Evolutionary conservation across 345 rosid species (phyloP).

Genomic region (Orychophragmus violaceus): DNA sequence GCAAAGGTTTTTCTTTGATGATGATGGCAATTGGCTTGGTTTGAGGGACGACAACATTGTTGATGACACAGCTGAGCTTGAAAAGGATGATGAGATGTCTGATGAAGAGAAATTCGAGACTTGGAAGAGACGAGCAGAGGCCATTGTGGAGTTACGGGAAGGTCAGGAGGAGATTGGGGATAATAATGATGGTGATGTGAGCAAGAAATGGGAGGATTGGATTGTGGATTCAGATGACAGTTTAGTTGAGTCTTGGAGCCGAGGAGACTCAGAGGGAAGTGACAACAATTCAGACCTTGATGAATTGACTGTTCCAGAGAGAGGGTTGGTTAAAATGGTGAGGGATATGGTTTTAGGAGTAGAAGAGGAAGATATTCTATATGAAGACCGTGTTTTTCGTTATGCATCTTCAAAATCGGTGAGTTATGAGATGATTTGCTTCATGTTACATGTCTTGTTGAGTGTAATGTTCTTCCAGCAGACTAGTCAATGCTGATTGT

Average conservation of each 20-base stretch:
- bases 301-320: constrained; percentile 34
- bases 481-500: constrained; percentile 22
- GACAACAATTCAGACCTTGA: constrained; percentile 11
- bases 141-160: constrained; percentile 86
- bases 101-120: constrained; percentile 67
- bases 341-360: constrained; percentile 68
- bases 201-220: constrained; percentile 94
- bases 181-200: constrained; percentile 34
- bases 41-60: constrained; percentile 59
- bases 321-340: constrained; percentile 58
- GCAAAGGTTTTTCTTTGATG: constrained; percentile 69
- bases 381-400: constrained; percentile 81
- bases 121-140: constrained; percentile 90
- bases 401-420: constrained; percentile 81
- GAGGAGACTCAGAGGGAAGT: constrained; percentile 39
- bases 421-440: constrained; percentile 17
- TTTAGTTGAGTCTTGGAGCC: constrained; percentile 41
- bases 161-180: constrained; percentile 47
- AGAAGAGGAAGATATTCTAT: constrained; percentile 72
- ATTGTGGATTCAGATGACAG: constrained; percentile 47
- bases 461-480: not conserved
- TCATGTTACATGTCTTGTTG: not conserved
- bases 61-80: constrained; percentile 30
- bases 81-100: constrained; percentile 36
- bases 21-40: constrained; percentile 86